These are phyloP conservation scores for Fusarium subglutinans DNA, from an alignment of 2,329 filamentous ascomycete genomes.

Conservation along the genomic window DNA sequence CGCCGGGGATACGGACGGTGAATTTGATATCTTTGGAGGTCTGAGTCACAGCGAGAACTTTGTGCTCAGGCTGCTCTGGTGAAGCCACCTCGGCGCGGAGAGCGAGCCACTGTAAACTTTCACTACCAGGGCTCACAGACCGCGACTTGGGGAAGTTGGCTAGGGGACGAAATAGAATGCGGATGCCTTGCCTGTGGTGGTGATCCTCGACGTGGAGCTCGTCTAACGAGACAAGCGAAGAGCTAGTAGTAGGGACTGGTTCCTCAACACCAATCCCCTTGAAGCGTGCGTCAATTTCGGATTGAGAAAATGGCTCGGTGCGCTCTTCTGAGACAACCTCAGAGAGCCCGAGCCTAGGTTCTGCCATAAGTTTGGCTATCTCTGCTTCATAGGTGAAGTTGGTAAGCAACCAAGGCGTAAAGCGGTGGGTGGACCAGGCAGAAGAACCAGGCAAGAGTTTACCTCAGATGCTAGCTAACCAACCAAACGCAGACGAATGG, in stretches of 20 bases:
- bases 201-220: conserved; percentile 61
- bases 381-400: conserved; percentile 44
- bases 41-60: conserved; percentile 68
- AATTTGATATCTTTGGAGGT: conserved; percentile 69
- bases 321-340: conserved; percentile 58
- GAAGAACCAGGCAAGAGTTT: conserved; percentile 35
- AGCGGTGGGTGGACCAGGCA: conserved; percentile 23
- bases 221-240: conserved; percentile 62
- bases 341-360: conserved; percentile 52
- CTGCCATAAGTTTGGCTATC: conserved; percentile 54
- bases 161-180: conserved; percentile 65
- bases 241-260: conserved; percentile 48
- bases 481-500: conserved; percentile 33
- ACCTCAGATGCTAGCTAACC: conserved; percentile 36
- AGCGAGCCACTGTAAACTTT: conserved; percentile 66
- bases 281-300: conserved; percentile 63
- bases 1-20: conserved; percentile 64
- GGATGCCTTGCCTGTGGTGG: conserved; percentile 64
- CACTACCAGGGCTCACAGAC: conserved; percentile 64
- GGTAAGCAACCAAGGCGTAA: conserved; percentile 39
- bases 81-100: conserved; percentile 64
- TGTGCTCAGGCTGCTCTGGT: conserved; percentile 62
- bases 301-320: conserved; percentile 67
- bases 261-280: conserved; percentile 57
- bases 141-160: conserved; percentile 61